Base-by-base conservation (phyloP, 78 protist genomes). In the Andalucia godoyi region DNA sequence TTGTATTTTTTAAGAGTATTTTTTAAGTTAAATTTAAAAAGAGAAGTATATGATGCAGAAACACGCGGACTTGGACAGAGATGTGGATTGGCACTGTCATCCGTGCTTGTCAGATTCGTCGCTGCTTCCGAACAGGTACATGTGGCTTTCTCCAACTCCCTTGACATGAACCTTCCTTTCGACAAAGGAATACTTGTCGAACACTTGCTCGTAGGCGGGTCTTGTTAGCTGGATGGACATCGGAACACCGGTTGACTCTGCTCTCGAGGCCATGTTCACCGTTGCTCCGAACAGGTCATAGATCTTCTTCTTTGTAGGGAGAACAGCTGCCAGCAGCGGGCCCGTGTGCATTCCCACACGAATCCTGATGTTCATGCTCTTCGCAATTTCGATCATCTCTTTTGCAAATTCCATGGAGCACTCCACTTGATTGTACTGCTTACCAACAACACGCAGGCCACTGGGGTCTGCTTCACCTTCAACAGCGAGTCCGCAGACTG, bases 341-440 rank as follows among this genome's bases (percentile, higher is more conserved):
- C 58, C 58, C 29, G 58, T 15, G 58, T 53, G 10, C n/a, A 53
- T 53, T 12, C 58, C 58, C n/a, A 53, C 12, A 15, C 58, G 58
- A 12, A 53, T 53, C 27, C 58, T 53, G 21, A 53, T 8, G n/a
- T 53, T 30, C 21, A 15, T 53, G n/a, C 15, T 12, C 58, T 53
- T 15, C 42, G 15, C 36, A 8, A 15, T 21, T 15, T 15, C 58
- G 29, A 53, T 53, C 58, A 53, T 53, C 36, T 53, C 58, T 10
- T 21, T 13, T 21, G 58, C 58, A 12, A 53, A 53, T 27, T 8
- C 9, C 42, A 53, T 53, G 33, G 29, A 32, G 36, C n/a, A 15
- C n/a, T 27, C 36, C 10, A 53, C 15, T 8, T 53, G 36, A 53
- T 21, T 53, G 8, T 12, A 12, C 9, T 53, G 58, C 33, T 10